phyloP scores from a whole-genome alignment of 306 rosid species.

The Castanopsis chinensis region DNA sequence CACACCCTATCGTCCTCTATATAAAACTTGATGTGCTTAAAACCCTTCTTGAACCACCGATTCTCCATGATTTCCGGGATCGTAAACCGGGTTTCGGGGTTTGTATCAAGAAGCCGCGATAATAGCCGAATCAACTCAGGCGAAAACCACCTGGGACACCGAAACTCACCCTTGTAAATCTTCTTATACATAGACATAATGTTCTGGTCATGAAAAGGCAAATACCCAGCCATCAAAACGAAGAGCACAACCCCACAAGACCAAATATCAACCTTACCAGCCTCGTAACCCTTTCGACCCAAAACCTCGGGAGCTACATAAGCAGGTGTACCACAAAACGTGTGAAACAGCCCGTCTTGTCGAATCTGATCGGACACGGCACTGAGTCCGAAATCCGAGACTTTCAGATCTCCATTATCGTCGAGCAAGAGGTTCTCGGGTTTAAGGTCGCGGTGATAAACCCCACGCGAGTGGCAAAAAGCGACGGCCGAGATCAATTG shows the following conservation, averaged over 20 bases:
- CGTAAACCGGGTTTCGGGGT: slow-evolving; percentile 64
- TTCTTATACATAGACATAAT: slow-evolving; percentile 91
- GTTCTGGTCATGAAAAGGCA: slow-evolving; percentile 90
- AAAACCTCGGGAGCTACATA: slow-evolving; percentile 94
- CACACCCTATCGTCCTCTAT: slow-evolving; percentile 84
- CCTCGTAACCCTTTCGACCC: slow-evolving; percentile 79
- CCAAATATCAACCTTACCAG: slow-evolving; percentile 88
- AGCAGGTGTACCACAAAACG: slow-evolving; percentile 95
- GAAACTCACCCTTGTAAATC: slow-evolving; percentile 78
- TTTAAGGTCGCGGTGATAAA: slow-evolving; percentile 79
- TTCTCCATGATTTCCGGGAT: slow-evolving; percentile 87
- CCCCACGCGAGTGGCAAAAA: slow-evolving; percentile 90
- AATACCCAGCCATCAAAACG: slow-evolving; percentile 87
- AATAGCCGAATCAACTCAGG: slow-evolving; percentile 57
- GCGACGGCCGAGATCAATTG: slow-evolving; percentile 83
- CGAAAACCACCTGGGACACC: slow-evolving; percentile 87
- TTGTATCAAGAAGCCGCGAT: slow-evolving; percentile 55
- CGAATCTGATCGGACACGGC: slow-evolving; percentile 89
- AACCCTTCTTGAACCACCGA: slow-evolving; percentile 87
- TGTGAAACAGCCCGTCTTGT: slow-evolving; percentile 87
- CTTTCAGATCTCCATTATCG: slow-evolving; percentile 74
- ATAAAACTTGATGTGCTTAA: slow-evolving; percentile 79
- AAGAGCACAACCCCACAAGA: slow-evolving; percentile 86
- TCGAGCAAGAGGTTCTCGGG: slow-evolving; percentile 82
- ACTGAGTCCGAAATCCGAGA: slow-evolving; percentile 82